Evolutionary conservation across 306 rosid species (phyloP).

Genomic region (Comarum palustre): DNA sequence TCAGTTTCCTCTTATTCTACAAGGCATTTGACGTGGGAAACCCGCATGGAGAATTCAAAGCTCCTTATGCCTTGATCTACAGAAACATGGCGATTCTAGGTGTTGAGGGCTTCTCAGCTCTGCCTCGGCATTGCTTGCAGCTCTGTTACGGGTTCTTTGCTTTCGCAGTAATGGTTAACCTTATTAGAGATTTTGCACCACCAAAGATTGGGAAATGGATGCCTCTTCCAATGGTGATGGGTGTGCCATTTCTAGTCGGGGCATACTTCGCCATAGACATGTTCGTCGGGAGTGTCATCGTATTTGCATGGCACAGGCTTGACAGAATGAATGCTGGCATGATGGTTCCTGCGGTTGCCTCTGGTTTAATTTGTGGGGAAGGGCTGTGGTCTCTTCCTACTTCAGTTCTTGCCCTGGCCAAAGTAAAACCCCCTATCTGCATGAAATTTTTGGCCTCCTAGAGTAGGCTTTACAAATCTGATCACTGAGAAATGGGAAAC

Average conservation of each 20-base stretch:
- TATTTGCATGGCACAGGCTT: conserved; percentile 60
- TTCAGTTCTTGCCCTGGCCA: conserved; percentile 81
- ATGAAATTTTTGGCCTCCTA: conserved; percentile 75
- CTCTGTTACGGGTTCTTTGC: conserved; percentile 53
- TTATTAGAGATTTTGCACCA: conserved; percentile 48
- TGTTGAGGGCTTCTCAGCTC: conserved; percentile 64
- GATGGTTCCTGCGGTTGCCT: conserved; percentile 83
- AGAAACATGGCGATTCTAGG: conserved; percentile 56
- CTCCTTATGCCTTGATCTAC: conserved; percentile 76
- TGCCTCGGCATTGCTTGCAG: conserved; percentile 80
- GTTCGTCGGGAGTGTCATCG: conserved; percentile 63
- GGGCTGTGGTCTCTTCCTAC: conserved; percentile 95
- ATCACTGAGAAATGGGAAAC: neutral
- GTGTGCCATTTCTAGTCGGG: conserved; percentile 84
- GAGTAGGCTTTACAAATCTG: neutral
- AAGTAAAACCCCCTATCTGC: conserved; percentile 80
- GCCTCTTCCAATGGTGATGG: conserved; percentile 97
- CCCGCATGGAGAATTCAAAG: conserved; percentile 82
- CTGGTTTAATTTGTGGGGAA: conserved; percentile 92
- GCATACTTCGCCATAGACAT: conserved; percentile 86
- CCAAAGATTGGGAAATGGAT: conserved; percentile 72
- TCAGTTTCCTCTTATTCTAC: conserved; percentile 79
- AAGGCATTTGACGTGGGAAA: conserved; percentile 64
- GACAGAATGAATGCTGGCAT: conserved; percentile 49
- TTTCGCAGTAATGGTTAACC: conserved; percentile 34